Conservation (phyloP, 1,284 basidiomycete species). For the Stereum hirsutum region DNA sequence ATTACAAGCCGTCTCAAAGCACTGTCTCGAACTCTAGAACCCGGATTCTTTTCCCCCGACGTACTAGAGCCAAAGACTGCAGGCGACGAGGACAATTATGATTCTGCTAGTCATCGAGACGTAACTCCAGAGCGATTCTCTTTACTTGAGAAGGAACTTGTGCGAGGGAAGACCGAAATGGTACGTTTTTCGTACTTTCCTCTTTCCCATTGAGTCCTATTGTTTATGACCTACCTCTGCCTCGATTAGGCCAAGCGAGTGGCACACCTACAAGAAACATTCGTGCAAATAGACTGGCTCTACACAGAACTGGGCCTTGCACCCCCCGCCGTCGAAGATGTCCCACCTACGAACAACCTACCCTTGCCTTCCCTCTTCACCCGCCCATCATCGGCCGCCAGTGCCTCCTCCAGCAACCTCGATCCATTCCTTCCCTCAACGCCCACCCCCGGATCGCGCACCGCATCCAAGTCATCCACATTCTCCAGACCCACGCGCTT, state of each 20-base stretch:
- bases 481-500: conserved; percentile 13
- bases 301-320: conserved; percentile 68
- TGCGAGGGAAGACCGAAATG: conserved; percentile 71
- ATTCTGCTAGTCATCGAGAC: conserved; percentile 34
- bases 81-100: conserved; percentile 21
- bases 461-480: conserved; percentile 16
- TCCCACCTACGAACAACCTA: conserved; percentile 24
- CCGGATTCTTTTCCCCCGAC: conserved; percentile 50
- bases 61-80: conserved; percentile 38
- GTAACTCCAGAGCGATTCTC: conserved; percentile 72
- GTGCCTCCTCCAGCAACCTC: conserved; percentile 1
- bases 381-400: conserved; percentile 19
- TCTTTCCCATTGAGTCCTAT: conserved; percentile 1
- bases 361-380: conserved; percentile 29
- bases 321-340: conserved; percentile 42
- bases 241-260: conserved; percentile 61
- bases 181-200: conserved; percentile 31
- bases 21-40: conserved; percentile 51
- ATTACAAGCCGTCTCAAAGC: conserved; percentile 51
- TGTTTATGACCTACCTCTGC: too few species aligned
- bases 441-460: conserved; percentile 21
- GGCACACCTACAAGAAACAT: conserved; percentile 47
- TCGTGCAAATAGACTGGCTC: conserved; percentile 73
- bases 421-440: conserved; percentile 45
- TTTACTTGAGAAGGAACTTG: conserved; percentile 71